A percentile compares a stretch with the other conserved stretches of the same genome.
Conservation (phyloP, 176 grass and related monocot genomes). For the Thinopyrum elongatum region DNA sequence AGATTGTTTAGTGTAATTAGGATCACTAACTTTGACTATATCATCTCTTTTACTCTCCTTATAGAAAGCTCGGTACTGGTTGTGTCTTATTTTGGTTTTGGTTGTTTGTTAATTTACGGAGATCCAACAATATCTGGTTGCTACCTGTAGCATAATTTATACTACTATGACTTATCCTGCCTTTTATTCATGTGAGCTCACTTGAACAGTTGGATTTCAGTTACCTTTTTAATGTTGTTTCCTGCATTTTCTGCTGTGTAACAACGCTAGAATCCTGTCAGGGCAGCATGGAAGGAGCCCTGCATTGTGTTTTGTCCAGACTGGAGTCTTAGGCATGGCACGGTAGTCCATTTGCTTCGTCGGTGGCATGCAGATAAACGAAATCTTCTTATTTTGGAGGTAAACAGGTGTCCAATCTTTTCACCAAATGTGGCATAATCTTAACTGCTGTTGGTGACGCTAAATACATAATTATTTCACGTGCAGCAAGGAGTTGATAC, state of each 20-base stretch:
- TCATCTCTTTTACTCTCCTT: not conserved
- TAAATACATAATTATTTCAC: slow-evolving; percentile 24
- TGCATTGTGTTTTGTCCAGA: slow-evolving; percentile 84
- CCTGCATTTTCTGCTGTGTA: slow-evolving; percentile 9
- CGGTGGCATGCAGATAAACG: slow-evolving; percentile 72
- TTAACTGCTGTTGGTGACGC: not conserved
- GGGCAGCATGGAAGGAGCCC: slow-evolving; percentile 80
- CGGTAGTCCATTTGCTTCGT: slow-evolving; percentile 71
- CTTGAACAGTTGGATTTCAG: not conserved
- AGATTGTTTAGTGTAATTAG: not conserved
- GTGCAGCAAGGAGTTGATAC: slow-evolving; percentile 70
- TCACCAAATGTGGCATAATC: not conserved
- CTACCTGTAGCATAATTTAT: slow-evolving; percentile 16
- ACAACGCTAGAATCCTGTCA: slow-evolving; percentile 41
- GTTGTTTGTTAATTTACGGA: not conserved
- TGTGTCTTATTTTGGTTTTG: slow-evolving; percentile 28
- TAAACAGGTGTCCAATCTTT: slow-evolving; percentile 21
- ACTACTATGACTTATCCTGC: not conserved
- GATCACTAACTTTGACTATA: not conserved
- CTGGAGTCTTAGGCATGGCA: slow-evolving; percentile 71
- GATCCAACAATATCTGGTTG: not conserved
- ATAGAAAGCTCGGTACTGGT: not conserved
- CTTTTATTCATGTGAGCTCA: slow-evolving; percentile 2
- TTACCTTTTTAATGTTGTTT: slow-evolving; percentile 14
- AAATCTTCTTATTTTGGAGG: slow-evolving; percentile 82